Percentiles rank a stretch among this genome's conserved stretches.
These are phyloP conservation scores for Erodium moschatum DNA, from an alignment of 441 rosid genomes.

Conservation along the genomic window DNA sequence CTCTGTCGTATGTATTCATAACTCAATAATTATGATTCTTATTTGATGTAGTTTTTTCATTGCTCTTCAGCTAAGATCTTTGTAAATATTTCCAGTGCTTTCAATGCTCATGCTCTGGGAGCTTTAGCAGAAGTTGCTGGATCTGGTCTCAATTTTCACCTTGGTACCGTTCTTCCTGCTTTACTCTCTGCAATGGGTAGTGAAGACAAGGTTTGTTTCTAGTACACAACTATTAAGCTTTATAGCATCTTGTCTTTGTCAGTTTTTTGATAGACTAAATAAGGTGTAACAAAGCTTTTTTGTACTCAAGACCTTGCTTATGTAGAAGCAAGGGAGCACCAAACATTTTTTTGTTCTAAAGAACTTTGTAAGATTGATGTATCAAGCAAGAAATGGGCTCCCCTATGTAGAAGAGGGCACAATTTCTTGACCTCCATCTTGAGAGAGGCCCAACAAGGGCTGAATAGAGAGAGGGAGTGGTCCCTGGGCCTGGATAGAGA, in stretches of 20 bases:
- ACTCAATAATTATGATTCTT: constrained; percentile 13
- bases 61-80: constrained; percentile 17
- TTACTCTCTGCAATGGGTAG: constrained; percentile 86
- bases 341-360: too few species aligned
- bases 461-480: too few species aligned
- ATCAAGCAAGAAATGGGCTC: too few species aligned
- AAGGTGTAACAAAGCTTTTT: too few species aligned
- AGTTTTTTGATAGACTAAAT: too few species aligned
- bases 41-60: constrained; percentile 4
- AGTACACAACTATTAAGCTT: background rate
- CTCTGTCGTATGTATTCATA: constrained; percentile 72
- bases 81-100: constrained; percentile 50
- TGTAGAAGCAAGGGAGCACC: too few species aligned
- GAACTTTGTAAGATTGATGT: too few species aligned
- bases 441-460: too few species aligned
- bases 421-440: too few species aligned
- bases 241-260: constrained; percentile 5
- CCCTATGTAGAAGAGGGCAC: too few species aligned
- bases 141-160: constrained; percentile 80
- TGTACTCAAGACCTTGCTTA: too few species aligned
- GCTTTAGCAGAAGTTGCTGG: constrained; percentile 99
- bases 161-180: constrained; percentile 87
- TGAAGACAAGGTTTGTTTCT: constrained; percentile 50
- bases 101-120: constrained; percentile 97
- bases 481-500: too few species aligned